Percentiles rank a stretch among this genome's conserved stretches.
Conservation (phyloP, 2,329 filamentous ascomycete genomes). For the Grosmannia penicillata region DNA sequence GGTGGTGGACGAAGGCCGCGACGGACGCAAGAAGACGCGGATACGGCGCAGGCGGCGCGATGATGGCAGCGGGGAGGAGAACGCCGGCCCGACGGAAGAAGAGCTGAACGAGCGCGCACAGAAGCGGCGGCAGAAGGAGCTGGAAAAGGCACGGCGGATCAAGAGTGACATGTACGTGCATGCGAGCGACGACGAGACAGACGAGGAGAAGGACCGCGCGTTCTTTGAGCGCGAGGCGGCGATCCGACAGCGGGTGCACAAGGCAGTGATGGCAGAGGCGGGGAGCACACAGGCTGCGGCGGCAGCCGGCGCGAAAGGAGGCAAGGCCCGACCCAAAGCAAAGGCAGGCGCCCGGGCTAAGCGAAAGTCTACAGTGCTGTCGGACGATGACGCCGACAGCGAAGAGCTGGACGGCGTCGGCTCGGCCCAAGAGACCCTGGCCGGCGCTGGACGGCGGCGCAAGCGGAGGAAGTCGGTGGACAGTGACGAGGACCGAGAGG, state of each 20-base stretch:
- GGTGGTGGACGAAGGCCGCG: conserved; percentile 27
- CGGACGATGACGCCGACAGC: conserved; percentile 7
- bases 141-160: conserved; percentile 64
- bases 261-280: conserved; percentile 15
- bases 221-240: conserved; percentile 68
- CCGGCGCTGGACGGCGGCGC: background rate
- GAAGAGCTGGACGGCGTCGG: background rate
- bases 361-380: conserved; percentile 13
- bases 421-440: background rate
- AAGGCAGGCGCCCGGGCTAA: background rate
- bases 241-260: conserved; percentile 38
- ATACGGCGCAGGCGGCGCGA: conserved; percentile 33
- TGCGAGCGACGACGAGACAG: conserved; percentile 78
- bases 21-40: conserved; percentile 38
- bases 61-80: conserved; percentile 25
- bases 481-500: conserved; percentile 5
- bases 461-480: conserved; percentile 6
- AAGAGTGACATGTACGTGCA: conserved; percentile 76
- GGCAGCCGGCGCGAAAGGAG: conserved; percentile 1
- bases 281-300: conserved; percentile 10
- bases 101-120: conserved; percentile 50
- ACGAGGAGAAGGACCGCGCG: conserved; percentile 52
- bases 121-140: conserved; percentile 49
- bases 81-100: conserved; percentile 32
- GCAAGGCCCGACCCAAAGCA: conserved; percentile 1